Base-by-base conservation (phyloP, 2,329 filamentous ascomycete species). In the Nectriaceae sp. region DNA sequence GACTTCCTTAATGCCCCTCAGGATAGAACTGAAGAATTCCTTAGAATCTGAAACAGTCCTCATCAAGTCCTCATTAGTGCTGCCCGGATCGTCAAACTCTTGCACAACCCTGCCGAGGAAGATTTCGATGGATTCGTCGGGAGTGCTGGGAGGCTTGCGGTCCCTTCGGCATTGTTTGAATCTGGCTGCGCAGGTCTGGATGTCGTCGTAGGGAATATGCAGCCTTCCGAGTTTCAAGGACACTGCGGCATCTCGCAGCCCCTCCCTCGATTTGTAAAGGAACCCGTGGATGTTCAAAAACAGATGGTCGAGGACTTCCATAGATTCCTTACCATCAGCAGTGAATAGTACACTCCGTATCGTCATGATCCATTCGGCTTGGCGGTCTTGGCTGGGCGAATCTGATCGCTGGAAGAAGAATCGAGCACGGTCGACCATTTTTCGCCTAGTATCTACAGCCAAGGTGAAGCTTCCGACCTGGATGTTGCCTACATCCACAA, bases 351-450 rank as follows among this genome's bases (percentile, higher is more conserved):
- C 81, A 68, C 92, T 97, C 51, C 90, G 84, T 43, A 93, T 71
- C 6, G 88, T 88, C 61, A 96, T 80, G 55, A 95, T 93, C 93
- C 95, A 99, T 74, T 99, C 95, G 2, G 92, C 93, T 33, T 94
- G 91, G 40, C 82, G 65, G 38, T 72, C 79, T 44, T 69, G 79
- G 59, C 88, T 84, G 42, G 83, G 63, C 13, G 68, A 70, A 24
- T 69, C 68, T 64, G 85, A 84, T 69, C 87, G 81, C 64, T 90
- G 89, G 59, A 92, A 87, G 70, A 96, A 96, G 61, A 96, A 86
- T 38, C 91, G 88, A 50, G 90, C 90, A 46, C 91, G 84, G 65
- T 97, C 92, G 22, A 96, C 90, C 70, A 92, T 93, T 71, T 96
- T 95, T 53, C 84, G 85, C 59, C 95, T 79, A 5, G 94, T 97